Evolutionary conservation across 2,329 filamentous ascomycete species (phyloP), one percentile per base, ranked within the genome.

Genomic region (Shiraia sp.): DNA sequence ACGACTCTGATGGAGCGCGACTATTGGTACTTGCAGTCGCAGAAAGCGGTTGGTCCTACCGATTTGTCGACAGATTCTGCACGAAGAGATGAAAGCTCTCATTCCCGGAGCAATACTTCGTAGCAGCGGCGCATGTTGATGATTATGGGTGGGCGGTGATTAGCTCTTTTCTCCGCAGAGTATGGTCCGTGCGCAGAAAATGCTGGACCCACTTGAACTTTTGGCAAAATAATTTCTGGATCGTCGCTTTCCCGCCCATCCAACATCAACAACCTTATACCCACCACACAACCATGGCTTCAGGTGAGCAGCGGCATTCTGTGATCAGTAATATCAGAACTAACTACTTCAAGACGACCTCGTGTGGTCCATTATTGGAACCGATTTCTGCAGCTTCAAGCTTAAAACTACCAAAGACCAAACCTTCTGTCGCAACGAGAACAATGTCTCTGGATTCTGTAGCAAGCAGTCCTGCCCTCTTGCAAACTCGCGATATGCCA

Each of bases 291-390:
- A 42, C 33, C 17, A 65, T 63, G 61, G 58, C 61, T 44, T 61
- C 56, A 36, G 58, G 57, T 54, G 49, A 25, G 55, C 9, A n/a
- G 12, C 10, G 4, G 6, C 26, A 14, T 28, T 5, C 24, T 13
- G 6, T 25, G 5, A 31, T 14, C 23, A 10, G 12, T 12, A 27
- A 1, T n/a, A 19, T 7, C 26, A 35, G 14, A 19, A 26, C 45
- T 54, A 16, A 53, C 31, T 12, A 4, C 10, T 6, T 10, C 2
- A 32, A 49, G 92, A 97, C 78, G 92, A 97, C 73, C 95, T 97
- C 54, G 86, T 97, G 52, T 99, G 93, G 93, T 85, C 91, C 70
- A 88, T 96, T 43, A 96, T 96, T 57, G 95, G 95, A 73, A 88
- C 93, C 73, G 88, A 92, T 67, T 95, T 93, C 70, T 97, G 93